phyloP scores from a whole-genome alignment of 1,284 basidiomycete genomes.

The Cryptococcus neoformans region DNA sequence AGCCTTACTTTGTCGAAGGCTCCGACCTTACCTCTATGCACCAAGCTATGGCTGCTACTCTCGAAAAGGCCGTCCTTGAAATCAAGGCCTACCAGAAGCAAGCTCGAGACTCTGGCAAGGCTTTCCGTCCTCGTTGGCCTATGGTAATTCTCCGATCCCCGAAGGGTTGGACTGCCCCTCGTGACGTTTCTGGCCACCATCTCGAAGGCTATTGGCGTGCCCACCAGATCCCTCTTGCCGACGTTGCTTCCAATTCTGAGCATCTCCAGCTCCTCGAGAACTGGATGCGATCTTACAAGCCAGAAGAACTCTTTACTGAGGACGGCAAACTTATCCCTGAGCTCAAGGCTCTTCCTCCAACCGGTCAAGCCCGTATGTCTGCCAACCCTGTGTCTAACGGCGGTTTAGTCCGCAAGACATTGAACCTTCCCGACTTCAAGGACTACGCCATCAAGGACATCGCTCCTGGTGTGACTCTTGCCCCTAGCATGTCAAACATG shows the following conservation, averaged over 20 bases:
- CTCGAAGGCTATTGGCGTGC: slow-evolving; percentile 65
- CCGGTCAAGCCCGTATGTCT: slow-evolving; percentile 26
- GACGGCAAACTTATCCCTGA: slow-evolving; percentile 57
- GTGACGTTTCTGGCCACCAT: slow-evolving; percentile 60
- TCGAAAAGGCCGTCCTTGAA: slow-evolving; percentile 71
- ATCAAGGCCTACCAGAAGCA: slow-evolving; percentile 70
- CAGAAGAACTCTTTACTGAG: slow-evolving; percentile 61
- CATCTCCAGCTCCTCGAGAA: slow-evolving; percentile 55
- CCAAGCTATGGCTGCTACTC: slow-evolving; percentile 61
- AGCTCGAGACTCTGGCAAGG: slow-evolving; percentile 63
- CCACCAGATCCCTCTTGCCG: slow-evolving; percentile 35
- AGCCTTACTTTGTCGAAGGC: slow-evolving; percentile 39
- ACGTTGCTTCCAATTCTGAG: slow-evolving; percentile 28
- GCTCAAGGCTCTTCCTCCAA: slow-evolving; percentile 47
- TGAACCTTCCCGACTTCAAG: slow-evolving; percentile 65
- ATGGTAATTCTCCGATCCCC: slow-evolving; percentile 77
- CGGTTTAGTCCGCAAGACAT: slow-evolving; percentile 58
- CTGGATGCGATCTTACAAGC: slow-evolving; percentile 68
- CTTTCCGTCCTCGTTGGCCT: slow-evolving; percentile 83
- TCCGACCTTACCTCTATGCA: slow-evolving; percentile 38
- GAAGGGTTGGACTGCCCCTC: slow-evolving; percentile 74
- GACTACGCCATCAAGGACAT: slow-evolving; percentile 52
- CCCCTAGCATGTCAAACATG: slow-evolving; percentile 27
- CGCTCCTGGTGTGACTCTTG: slow-evolving; percentile 26
- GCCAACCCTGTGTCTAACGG: slow-evolving; percentile 47